phyloP scores from a whole-genome alignment of 345 rosid species.

The Camelina laxa region DNA sequence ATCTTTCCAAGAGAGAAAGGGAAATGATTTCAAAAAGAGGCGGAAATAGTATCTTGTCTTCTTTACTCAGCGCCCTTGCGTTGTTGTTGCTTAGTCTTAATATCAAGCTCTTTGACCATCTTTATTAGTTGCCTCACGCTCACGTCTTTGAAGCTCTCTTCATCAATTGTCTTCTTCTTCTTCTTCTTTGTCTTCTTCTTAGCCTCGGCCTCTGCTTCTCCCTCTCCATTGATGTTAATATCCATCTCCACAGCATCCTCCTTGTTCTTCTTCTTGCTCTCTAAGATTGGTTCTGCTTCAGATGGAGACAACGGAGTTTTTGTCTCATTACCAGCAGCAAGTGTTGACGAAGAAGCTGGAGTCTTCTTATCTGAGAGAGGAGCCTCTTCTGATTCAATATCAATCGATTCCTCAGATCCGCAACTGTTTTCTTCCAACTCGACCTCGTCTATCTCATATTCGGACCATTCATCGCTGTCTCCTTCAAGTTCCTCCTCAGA shows the following conservation, averaged over 20 bases:
- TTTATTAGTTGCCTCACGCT: constrained; percentile 60
- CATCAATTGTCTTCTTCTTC: constrained; percentile 32
- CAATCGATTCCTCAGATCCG: neutral
- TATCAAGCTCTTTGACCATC: constrained; percentile 47
- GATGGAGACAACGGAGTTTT: constrained; percentile 26
- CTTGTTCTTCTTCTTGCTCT: constrained; percentile 21
- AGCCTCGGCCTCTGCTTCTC: constrained; percentile 26
- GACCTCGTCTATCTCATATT: neutral
- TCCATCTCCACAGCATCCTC: constrained; percentile 29
- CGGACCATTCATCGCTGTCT: constrained; percentile 43
- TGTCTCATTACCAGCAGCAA: constrained; percentile 9
- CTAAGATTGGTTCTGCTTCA: constrained; percentile 42
- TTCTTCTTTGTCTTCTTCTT: constrained; percentile 22
- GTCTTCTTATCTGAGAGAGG: constrained; percentile 35
- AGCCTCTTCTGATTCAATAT: constrained; percentile 5
- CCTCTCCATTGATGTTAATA: constrained; percentile 48
- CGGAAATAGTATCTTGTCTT: neutral
- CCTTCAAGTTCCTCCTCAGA: neutral
- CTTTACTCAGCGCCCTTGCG: constrained; percentile 22
- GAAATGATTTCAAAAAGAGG: constrained; percentile 10
- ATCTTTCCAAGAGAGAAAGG: constrained; percentile 28
- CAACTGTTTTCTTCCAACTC: constrained; percentile 7
- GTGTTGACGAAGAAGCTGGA: constrained; percentile 16
- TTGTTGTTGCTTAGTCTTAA: constrained; percentile 43
- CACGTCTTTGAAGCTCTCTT: constrained; percentile 35